Base-by-base conservation (phyloP, 2,329 filamentous ascomycete species). In the Escovopsis sp. region DNA sequence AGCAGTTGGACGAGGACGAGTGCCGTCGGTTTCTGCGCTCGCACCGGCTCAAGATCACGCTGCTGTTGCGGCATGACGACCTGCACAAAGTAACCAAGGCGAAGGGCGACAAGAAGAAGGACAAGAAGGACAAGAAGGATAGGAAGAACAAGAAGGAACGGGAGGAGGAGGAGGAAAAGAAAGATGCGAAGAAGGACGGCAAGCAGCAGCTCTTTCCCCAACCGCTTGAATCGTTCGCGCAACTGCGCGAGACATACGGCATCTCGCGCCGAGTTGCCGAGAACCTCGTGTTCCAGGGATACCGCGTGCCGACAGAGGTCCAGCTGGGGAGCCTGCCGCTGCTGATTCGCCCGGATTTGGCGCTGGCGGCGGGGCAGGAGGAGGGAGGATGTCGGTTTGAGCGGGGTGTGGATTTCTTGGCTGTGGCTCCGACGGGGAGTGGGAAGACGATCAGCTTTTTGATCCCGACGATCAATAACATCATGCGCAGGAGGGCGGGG, bases 401-500 rank as follows among this genome's bases (percentile, higher is more conserved):
- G 3, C 39, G 44, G 12, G 55, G 55, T 8, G 63, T 88, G 4
- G 79, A 98, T 61, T 73, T 98, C 27, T 58, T 98, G 42, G 83
- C 84, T 0, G 76, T 96, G 30, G 90, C 90, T 3, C 90, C 90
- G 1, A 98, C 90, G 0, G 90, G 90, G 17, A 96, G 88, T 54
- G 90, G 90, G 31, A 98, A 98, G 65, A 98, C 90, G 0, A 64
- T 98, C 43, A 85, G 86, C 14, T 98, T 94, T 49, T 58, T 96
- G 48, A 81, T 98, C 29, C 87, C 88, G 0, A 69, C 86, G 3
- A 76, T 98, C 46, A 79, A 93, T 50, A 70, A 72, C 31, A 76
- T 93, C 29, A 63, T 83, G 45, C 65, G 68, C 41, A 60, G 70
- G 35, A 60, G 69, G 29, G 21, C 21, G 9, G 21, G 21, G 8